Percentiles rank a stretch among this genome's conserved stretches.
These are phyloP conservation scores for Penicillium hesseltinei DNA, from an alignment of 2,329 filamentous ascomycete species.

Conservation along the genomic window DNA sequence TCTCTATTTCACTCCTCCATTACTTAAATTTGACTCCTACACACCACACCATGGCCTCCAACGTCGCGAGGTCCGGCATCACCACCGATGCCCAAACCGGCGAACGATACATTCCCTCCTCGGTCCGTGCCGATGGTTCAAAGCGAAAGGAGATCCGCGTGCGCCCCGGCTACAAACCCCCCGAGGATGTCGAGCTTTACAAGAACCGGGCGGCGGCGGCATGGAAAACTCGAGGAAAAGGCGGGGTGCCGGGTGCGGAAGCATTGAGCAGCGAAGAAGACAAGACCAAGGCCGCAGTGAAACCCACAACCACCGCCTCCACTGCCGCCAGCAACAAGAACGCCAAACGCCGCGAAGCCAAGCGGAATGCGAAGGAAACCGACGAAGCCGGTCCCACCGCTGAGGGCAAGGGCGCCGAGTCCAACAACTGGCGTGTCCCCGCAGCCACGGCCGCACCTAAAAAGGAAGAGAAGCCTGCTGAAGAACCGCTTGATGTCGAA, in stretches of 20 bases:
- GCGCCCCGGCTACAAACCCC: slow-evolving; percentile 85
- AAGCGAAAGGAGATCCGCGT: slow-evolving; percentile 94
- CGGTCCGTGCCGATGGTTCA: slow-evolving; percentile 79
- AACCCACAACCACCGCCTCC: not conserved
- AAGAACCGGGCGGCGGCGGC: slow-evolving; percentile 85
- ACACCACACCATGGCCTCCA: slow-evolving; percentile 14
- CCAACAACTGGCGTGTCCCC: slow-evolving; percentile 35
- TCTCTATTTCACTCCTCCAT: not conserved
- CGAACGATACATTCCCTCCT: slow-evolving; percentile 85
- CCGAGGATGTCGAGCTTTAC: slow-evolving; percentile 94
- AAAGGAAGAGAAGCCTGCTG: slow-evolving; percentile 27
- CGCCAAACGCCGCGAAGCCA: slow-evolving; percentile 71
- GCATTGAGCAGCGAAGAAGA: slow-evolving; percentile 53
- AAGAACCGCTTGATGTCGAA: slow-evolving; percentile 60
- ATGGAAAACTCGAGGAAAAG: slow-evolving; percentile 71
- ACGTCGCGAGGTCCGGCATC: slow-evolving; percentile 58
- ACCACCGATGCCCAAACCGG: slow-evolving; percentile 73
- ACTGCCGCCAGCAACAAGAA: slow-evolving; percentile 73
- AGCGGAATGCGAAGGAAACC: slow-evolving; percentile 60
- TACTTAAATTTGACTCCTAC: too few species aligned
- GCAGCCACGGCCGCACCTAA: slow-evolving; percentile 17
- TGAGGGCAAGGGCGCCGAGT: slow-evolving; percentile 27
- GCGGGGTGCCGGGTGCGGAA: slow-evolving; percentile 73
- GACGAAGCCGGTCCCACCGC: slow-evolving; percentile 46
- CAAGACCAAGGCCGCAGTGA: slow-evolving; percentile 40